Base-by-base conservation (phyloP, 805 yeast species). In the Kazachstania kunashirensis region DNA sequence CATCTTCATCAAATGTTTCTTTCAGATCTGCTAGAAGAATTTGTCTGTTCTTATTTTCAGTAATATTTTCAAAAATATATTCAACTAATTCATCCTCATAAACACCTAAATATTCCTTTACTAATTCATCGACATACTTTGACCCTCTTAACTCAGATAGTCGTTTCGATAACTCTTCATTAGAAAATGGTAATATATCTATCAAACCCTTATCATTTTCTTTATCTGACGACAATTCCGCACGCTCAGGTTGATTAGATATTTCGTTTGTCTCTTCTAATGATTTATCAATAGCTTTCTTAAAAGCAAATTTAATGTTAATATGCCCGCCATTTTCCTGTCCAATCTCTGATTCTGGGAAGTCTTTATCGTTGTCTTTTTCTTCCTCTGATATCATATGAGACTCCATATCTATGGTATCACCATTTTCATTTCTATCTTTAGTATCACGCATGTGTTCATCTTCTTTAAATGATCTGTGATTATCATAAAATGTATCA, bases 1-100 rank as follows among this genome's bases (percentile, higher is more conserved):
- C 55, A 33, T 57, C 62, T 3, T 54, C 59, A 42, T 57, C 62
- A 37, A 57, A 57, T 2, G 61, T 57, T 31, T 57, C 61, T 28
- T 43, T 42, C 9, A 57, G 43, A 26, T 57, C 62, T 15, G 46
- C 44, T 12, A 50, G 33, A 12, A 57, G 39, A 17, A 44, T 42
- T 10, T 40, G 31, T 36, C 44, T 53, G 30, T 38, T 46, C 35
- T 48, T 47, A 40, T 50, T 38, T 28, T 47, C 52, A 13, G 40
- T 43, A 15, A 57, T 51, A 27, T 52, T 52, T 16, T 54, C 57
- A 16, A 55, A 33, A 24, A 57, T 54, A 44, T 52, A 57, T 3
- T 52, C 58, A 3, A 54, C 59, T 38, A 57, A 32, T 24, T 57
- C 62, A 24, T 48, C 49, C 32, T 57, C 62, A 38, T 53, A 48